Conservation (phyloP, 2,329 filamentous ascomycete species). For the Pseudomassariella vexata region DNA sequence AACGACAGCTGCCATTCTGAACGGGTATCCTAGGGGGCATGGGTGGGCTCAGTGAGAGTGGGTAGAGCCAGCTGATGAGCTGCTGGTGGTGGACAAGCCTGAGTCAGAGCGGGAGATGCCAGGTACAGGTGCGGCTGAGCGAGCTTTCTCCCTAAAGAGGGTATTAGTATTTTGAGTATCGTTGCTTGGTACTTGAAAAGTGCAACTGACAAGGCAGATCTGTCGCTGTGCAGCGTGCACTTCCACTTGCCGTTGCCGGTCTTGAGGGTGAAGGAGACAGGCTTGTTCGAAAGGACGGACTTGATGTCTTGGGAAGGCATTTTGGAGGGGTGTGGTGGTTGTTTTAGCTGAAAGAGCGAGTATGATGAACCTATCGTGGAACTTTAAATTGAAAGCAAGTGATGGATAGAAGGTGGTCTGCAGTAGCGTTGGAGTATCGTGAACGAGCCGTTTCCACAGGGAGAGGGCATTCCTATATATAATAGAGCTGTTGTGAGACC, state of each 20-base stretch:
- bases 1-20: no score
- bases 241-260: slow-evolving; percentile 23
- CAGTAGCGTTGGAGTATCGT: no score
- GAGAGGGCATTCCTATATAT: no score
- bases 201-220: slow-evolving; percentile 23
- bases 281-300: slow-evolving; percentile 19
- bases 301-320: slow-evolving; percentile 23
- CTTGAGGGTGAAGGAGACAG: slow-evolving; percentile 24
- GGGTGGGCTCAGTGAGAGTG: slow-evolving; percentile 3
- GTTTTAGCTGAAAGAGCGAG: no score
- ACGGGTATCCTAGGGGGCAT: no score
- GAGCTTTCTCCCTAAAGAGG: slow-evolving; percentile 7
- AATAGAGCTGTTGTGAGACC: no score
- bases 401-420: no score
- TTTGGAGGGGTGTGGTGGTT: slow-evolving; percentile 10
- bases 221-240: slow-evolving; percentile 23
- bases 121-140: slow-evolving; percentile 3
- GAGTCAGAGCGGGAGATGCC: slow-evolving; percentile 20
- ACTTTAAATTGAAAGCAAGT: no score
- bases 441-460: no score
- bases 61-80: slow-evolving; percentile 5
- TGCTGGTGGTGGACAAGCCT: slow-evolving; percentile 13
- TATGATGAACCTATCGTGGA: no score
- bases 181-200: not conserved
- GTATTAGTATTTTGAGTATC: not conserved